Evolutionary conservation across 2,329 filamentous ascomycete genomes (phyloP).

Genomic region (Scolecobasidium constrictum): DNA sequence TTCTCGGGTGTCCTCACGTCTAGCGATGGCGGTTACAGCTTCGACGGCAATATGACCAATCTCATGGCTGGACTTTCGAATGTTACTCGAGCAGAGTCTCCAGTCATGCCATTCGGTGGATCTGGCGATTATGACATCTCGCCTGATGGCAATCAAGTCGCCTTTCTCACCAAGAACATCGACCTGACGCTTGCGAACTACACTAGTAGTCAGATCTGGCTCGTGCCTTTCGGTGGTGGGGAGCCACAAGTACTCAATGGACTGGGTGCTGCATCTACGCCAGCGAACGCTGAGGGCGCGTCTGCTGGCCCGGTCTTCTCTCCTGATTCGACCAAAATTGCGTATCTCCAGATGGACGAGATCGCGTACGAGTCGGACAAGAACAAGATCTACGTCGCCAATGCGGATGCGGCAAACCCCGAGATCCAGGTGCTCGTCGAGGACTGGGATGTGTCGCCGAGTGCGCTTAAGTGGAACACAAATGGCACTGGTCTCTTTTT

Average conservation of each 20-base stretch:
- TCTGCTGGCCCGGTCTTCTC: slow-evolving; percentile 63
- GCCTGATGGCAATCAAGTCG: slow-evolving; percentile 42
- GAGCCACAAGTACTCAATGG: slow-evolving; percentile 23
- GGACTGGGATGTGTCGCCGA: slow-evolving; percentile 44
- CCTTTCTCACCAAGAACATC: slow-evolving; percentile 68
- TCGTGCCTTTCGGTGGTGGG: slow-evolving; percentile 52
- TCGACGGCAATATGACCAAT: slow-evolving; percentile 18
- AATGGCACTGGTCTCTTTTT: slow-evolving; percentile 56
- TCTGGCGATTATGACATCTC: slow-evolving; percentile 70
- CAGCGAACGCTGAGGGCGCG: slow-evolving; percentile 52
- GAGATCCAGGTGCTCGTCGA: slow-evolving; percentile 55
- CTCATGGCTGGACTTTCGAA: slow-evolving; percentile 22
- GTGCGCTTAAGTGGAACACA: slow-evolving; percentile 37
- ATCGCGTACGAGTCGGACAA: slow-evolving; percentile 75
- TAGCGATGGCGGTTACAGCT: slow-evolving; percentile 13
- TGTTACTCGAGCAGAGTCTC: slow-evolving; percentile 57
- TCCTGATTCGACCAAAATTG: slow-evolving; percentile 56
- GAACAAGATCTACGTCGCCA: slow-evolving; percentile 52
- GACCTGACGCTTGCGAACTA: slow-evolving; percentile 58
- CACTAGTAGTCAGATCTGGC: slow-evolving; percentile 76
- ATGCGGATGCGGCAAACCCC: slow-evolving; percentile 21
- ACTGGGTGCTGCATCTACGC: slow-evolving; percentile 42
- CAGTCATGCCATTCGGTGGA: slow-evolving; percentile 69
- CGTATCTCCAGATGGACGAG: slow-evolving; percentile 68
- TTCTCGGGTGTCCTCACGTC: slow-evolving; percentile 55